Percentiles rank a stretch among this genome's conserved stretches.
phyloP scores from a whole-genome alignment of 495 filamentous ascomycete genomes.

The Talaromyces nanjingensis region DNA sequence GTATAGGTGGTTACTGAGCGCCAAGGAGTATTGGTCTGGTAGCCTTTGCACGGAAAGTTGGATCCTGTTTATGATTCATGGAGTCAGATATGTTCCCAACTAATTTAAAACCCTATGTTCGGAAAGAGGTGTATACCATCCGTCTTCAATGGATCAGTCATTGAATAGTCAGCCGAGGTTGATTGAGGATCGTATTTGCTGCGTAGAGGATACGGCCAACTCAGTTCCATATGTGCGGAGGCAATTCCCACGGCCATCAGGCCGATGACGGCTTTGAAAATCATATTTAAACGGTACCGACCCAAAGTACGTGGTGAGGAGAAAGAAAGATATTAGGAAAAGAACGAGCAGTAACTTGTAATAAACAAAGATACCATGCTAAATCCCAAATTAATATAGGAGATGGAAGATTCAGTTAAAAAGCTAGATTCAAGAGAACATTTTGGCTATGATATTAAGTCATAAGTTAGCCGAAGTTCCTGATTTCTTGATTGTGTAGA shows the following conservation, averaged over 20 bases:
- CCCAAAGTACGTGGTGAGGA: background rate
- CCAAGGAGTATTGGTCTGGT: constrained; percentile 27
- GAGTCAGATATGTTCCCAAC: background rate
- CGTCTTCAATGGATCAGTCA: constrained; percentile 7
- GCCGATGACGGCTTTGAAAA: constrained; percentile 1
- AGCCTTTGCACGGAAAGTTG: constrained; percentile 67
- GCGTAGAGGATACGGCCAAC: constrained; percentile 15
- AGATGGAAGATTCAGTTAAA: background rate
- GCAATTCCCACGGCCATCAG: constrained; percentile 1
- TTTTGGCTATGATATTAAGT: background rate
- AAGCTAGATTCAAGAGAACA: background rate
- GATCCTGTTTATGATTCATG: constrained; percentile 22
- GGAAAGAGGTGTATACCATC: constrained; percentile 1
- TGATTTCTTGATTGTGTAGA: background rate
- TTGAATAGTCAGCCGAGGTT: constrained; percentile 10
- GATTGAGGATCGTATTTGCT: constrained; percentile 11
- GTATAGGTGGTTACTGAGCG: constrained; percentile 10
- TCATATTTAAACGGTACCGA: constrained; percentile 4
- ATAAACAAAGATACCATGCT: background rate
- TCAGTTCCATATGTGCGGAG: constrained; percentile 13
- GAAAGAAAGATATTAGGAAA: background rate
- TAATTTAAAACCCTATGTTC: background rate
- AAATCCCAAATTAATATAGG: background rate
- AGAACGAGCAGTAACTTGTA: background rate
- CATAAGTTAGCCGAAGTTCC: background rate